Conservation (phyloP, 352 stramenopile species). For the Thalassiosira livingstoniorum region DNA sequence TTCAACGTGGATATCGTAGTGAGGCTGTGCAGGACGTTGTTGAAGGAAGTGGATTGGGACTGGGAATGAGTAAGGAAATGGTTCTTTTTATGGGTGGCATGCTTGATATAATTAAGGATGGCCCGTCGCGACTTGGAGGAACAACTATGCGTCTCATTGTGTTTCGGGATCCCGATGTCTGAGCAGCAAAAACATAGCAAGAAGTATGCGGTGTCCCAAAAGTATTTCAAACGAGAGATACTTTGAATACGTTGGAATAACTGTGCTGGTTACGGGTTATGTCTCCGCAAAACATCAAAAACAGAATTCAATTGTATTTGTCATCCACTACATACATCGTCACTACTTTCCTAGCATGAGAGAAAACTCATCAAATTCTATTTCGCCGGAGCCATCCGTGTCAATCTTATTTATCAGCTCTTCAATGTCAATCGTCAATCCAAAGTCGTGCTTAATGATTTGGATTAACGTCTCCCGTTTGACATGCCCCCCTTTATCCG, state of each 20-base stretch:
- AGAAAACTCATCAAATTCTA: conserved; percentile 97
- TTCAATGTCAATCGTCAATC: conserved; percentile 95
- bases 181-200: background rate
- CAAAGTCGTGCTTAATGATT: conserved; percentile 95
- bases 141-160: conserved; percentile 70
- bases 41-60: conserved; percentile 69
- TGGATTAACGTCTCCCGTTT: conserved; percentile 87
- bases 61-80: conserved; percentile 69
- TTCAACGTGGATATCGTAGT: conserved; percentile 75
- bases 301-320: too few species aligned
- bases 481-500: conserved; percentile 93
- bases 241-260: background rate
- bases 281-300: too few species aligned
- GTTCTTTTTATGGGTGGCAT: conserved; percentile 75
- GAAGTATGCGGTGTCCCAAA: too few species aligned
- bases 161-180: conserved; percentile 60
- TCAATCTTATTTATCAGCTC: conserved; percentile 96
- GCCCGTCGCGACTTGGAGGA: conserved; percentile 56
- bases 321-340: background rate
- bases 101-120: conserved; percentile 57
- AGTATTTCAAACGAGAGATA: too few species aligned
- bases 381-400: conserved; percentile 92
- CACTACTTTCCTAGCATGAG: conserved; percentile 84
- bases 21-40: conserved; percentile 46
- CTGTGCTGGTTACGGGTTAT: background rate